These are phyloP conservation scores for Chimonanthus salicifolius DNA, from an alignment of 164 flowering plant species.

Conservation along the genomic window DNA sequence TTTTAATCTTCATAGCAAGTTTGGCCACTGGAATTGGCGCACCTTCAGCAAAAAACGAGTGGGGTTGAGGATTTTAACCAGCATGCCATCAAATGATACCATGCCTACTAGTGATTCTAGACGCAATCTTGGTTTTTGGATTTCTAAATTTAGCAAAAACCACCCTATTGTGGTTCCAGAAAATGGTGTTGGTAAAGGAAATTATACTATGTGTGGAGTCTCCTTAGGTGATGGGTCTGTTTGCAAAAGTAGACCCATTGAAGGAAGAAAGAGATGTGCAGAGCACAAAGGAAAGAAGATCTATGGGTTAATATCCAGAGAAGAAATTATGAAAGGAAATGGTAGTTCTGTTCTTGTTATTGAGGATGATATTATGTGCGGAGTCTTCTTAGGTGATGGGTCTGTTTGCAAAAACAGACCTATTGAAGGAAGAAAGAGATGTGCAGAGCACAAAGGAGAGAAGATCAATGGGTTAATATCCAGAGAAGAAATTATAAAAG, in stretches of 20 bases:
- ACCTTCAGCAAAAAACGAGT: too few relatives aligned
- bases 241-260: slow-evolving; percentile 27
- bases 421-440: slow-evolving; percentile 34
- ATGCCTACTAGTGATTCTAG: too few relatives aligned
- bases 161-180: too few relatives aligned
- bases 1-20: too few relatives aligned
- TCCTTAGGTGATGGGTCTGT: slow-evolving; percentile 5
- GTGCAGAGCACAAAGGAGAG: slow-evolving; percentile 20
- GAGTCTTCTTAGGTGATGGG: slow-evolving; percentile 20
- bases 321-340: not conserved
- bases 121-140: too few relatives aligned
- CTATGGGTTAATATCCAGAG: not conserved
- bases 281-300: not conserved
- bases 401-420: slow-evolving; percentile 28
- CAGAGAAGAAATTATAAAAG: not conserved
- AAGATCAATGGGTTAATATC: slow-evolving; percentile 12
- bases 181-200: not conserved
- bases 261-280: too few relatives aligned
- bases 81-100: too few relatives aligned
- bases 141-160: too few relatives aligned
- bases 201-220: too few relatives aligned
- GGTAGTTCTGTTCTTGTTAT: not conserved
- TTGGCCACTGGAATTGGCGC: too few relatives aligned
- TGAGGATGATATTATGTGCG: slow-evolving; percentile 14
- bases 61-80: too few relatives aligned